A percentile compares a stretch with the other conserved stretches of the same genome.
phyloP scores from a whole-genome alignment of 352 stramenopile genomes.

The Globisporangium megalacanthum region DNA sequence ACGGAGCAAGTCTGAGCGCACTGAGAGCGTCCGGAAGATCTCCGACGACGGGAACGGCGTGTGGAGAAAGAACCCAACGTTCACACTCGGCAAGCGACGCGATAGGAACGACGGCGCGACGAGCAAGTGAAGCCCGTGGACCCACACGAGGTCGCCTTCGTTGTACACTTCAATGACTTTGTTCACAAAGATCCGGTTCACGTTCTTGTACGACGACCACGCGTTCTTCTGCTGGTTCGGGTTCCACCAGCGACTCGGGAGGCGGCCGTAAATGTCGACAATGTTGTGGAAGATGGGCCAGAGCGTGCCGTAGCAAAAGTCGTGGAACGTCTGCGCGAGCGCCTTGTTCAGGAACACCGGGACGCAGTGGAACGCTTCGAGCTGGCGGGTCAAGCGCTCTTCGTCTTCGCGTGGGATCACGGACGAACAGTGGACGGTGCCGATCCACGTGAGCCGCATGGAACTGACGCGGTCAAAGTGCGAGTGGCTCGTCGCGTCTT shows the following conservation, averaged over 20 bases:
- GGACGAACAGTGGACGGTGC: slow-evolving; percentile 73
- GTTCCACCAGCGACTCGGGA: slow-evolving; percentile 84
- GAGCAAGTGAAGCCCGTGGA: slow-evolving; percentile 98
- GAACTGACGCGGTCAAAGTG: slow-evolving; percentile 69
- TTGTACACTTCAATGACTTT: slow-evolving; percentile 90
- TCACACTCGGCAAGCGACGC: slow-evolving; percentile 87
- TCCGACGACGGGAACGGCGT: slow-evolving; percentile 99
- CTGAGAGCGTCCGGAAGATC: slow-evolving; percentile 97
- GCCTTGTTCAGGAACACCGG: slow-evolving; percentile 93
- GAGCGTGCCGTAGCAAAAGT: slow-evolving; percentile 96
- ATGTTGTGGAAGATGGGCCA: slow-evolving; percentile 99
- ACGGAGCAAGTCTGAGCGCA: slow-evolving; percentile 93
- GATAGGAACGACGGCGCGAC: slow-evolving; percentile 97
- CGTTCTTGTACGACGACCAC: slow-evolving; percentile 94
- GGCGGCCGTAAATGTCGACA: slow-evolving; percentile 93
- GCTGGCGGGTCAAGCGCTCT: slow-evolving; percentile 60
- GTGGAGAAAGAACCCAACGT: slow-evolving; percentile 98
- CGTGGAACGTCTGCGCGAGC: slow-evolving; percentile 86
- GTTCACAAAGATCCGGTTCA: slow-evolving; percentile 97
- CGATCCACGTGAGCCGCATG: slow-evolving; percentile 84
- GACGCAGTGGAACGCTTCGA: slow-evolving; percentile 93
- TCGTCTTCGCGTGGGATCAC: slow-evolving; percentile 80
- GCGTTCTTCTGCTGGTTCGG: slow-evolving; percentile 76
- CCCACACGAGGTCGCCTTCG: slow-evolving; percentile 93
- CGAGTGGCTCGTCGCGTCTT: slow-evolving; percentile 51